phyloP scores from a whole-genome alignment of 257 asterid genomes.

The Knoxia roxburghii region DNA sequence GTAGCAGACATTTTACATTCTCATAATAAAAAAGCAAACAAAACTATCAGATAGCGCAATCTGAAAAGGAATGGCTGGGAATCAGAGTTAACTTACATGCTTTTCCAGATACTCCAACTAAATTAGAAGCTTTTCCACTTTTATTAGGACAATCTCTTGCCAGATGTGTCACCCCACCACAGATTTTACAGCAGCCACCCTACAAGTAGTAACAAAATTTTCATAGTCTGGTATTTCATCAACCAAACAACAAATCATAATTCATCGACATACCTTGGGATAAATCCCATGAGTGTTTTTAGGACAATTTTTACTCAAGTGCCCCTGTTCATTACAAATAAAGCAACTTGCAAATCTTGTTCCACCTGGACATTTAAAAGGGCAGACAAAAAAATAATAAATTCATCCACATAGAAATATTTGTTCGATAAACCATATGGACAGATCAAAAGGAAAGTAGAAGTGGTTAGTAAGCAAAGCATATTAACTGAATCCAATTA shows the following conservation, averaged over 20 bases:
- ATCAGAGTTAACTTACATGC: conserved; percentile 39
- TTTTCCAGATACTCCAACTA: conserved; percentile 24
- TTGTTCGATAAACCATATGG: not conserved
- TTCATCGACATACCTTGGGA: conserved; percentile 56
- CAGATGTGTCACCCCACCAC: conserved; percentile 88
- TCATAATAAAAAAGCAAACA: not conserved
- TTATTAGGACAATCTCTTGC: conserved; percentile 87
- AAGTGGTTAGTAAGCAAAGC: not conserved
- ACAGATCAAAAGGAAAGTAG: not conserved
- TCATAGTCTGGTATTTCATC: not conserved
- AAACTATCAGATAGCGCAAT: not conserved
- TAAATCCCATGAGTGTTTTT: conserved; percentile 78
- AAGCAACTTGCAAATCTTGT: conserved; percentile 83
- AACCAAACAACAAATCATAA: not conserved
- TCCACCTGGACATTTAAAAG: conserved; percentile 65
- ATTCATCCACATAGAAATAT: not conserved
- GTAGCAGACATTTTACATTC: not conserved
- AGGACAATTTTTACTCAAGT: conserved; percentile 92
- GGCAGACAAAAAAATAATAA: conserved; percentile 5
- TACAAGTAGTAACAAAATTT: conserved; percentile 21
- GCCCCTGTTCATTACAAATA: conserved; percentile 86
- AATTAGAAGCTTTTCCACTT: conserved; percentile 24
- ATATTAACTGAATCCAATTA: not conserved
- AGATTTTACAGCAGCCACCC: conserved; percentile 95
- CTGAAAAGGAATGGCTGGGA: not conserved